phyloP scores from a whole-genome alignment of 2,329 filamentous ascomycete genomes.

The Pseudonectria buxi region DNA sequence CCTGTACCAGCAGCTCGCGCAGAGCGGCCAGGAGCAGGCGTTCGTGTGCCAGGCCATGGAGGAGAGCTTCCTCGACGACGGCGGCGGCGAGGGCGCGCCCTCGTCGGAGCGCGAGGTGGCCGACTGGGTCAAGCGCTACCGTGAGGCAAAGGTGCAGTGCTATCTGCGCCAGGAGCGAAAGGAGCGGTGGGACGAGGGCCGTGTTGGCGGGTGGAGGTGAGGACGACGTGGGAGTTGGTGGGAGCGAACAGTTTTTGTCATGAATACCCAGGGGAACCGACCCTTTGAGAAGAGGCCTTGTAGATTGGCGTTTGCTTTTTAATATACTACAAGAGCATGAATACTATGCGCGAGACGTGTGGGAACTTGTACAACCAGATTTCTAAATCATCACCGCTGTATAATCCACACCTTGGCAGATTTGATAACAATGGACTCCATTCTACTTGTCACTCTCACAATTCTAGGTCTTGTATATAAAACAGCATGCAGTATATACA shows the following conservation, averaged over 20 bases:
- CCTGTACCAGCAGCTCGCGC: slow-evolving; percentile 73
- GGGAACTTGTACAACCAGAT: too few species aligned
- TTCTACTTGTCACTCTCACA: too few species aligned
- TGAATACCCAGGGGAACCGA: not conserved
- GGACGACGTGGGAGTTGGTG: not conserved
- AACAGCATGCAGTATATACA: too few species aligned
- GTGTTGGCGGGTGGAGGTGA: slow-evolving; percentile 90
- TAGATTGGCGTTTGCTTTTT: not conserved
- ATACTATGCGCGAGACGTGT: too few species aligned
- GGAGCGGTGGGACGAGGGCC: slow-evolving; percentile 90
- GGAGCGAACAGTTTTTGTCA: not conserved
- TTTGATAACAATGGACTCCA: too few species aligned
- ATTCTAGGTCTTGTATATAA: too few species aligned
- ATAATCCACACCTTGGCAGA: too few species aligned
- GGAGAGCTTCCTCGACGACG: slow-evolving; percentile 79
- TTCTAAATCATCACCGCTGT: too few species aligned
- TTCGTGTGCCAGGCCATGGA: slow-evolving; percentile 73
- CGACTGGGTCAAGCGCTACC: slow-evolving; percentile 77
- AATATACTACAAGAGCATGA: too few species aligned
- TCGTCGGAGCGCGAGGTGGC: slow-evolving; percentile 74
- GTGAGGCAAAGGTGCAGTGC: slow-evolving; percentile 70
- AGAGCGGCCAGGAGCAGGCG: slow-evolving; percentile 77
- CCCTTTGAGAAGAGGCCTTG: not conserved
- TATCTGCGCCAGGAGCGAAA: slow-evolving; percentile 82
- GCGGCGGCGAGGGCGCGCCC: slow-evolving; percentile 27